Conservation (phyloP, 192 early-diverging fungal genomes). For the Coemansia sp. region DNA sequence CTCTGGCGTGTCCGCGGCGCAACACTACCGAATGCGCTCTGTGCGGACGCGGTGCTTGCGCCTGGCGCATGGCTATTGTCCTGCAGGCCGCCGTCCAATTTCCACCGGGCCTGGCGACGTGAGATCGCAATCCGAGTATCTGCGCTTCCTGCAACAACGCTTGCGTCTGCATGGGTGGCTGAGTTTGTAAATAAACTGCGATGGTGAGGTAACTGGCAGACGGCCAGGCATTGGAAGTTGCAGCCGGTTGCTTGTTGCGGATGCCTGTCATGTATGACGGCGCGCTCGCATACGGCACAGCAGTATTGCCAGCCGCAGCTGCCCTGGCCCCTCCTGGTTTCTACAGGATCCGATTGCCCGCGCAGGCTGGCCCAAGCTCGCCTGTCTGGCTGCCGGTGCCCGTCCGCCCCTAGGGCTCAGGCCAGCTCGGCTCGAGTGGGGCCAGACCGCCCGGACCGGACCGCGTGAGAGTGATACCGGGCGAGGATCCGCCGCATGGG, state of each 20-base stretch:
- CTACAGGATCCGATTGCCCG: not conserved
- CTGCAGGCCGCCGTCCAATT: too few relatives aligned
- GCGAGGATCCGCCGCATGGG: not conserved
- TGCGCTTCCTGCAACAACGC: not conserved
- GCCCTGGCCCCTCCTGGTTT: too few relatives aligned
- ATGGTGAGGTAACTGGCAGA: not conserved
- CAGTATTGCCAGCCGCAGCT: too few relatives aligned
- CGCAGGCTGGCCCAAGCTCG: not conserved
- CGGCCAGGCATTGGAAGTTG: not conserved
- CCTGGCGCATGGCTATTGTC: not conserved
- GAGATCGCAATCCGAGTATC: too few relatives aligned
- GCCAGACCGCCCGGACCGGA: not conserved
- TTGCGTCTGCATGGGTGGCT: conserved; percentile 8
- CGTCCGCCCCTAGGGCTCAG: too few relatives aligned
- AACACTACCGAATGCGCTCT: not conserved
- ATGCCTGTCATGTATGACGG: too few relatives aligned
- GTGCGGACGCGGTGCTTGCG: not conserved
- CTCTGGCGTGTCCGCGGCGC: not conserved
- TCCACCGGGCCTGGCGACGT: too few relatives aligned
- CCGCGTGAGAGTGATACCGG: not conserved
- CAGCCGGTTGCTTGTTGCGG: too few relatives aligned
- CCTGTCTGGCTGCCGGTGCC: not conserved
- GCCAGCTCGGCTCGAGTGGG: not conserved
- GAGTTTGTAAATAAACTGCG: not conserved
- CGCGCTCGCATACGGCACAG: too few relatives aligned